A percentile compares a stretch with the other conserved stretches of the same genome.
Conservation (phyloP, 371 early-diverging fungal genomes). For the Dinochytrium kinnereticum region DNA sequence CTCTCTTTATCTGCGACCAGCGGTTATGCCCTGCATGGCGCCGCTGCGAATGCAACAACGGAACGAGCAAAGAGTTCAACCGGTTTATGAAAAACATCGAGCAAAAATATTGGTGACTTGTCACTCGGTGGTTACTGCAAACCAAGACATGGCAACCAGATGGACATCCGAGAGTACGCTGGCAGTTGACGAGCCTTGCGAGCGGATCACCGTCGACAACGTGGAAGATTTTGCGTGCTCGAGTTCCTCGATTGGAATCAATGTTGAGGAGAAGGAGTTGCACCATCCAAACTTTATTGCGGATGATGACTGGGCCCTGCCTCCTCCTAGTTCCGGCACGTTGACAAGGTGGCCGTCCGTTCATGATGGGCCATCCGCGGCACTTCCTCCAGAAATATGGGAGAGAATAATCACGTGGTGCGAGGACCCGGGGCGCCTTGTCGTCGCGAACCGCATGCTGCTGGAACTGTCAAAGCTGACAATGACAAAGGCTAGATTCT, state of each 20-base stretch:
- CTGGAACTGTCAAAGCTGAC: neutral
- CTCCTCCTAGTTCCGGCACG: neutral
- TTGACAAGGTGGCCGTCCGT: no score
- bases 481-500: neutral
- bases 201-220: no score
- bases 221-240: no score
- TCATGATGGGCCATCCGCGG: no score
- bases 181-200: no score
- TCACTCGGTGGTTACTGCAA: no score
- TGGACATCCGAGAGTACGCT: neutral
- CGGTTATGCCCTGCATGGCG: slow-evolving; percentile 61
- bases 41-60: neutral
- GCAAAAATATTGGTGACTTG: no score
- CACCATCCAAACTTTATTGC: neutral
- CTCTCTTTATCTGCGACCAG: slow-evolving; percentile 73
- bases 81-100: no score
- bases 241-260: neutral
- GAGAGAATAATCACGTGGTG: neutral
- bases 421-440: neutral
- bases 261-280: neutral
- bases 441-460: neutral
- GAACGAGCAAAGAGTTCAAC: neutral
- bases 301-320: neutral
- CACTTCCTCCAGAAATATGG: neutral
- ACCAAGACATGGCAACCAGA: neutral